phyloP scores from a whole-genome alignment of 768 basidiomycete genomes.

The Leccinum ochraceum region DNA sequence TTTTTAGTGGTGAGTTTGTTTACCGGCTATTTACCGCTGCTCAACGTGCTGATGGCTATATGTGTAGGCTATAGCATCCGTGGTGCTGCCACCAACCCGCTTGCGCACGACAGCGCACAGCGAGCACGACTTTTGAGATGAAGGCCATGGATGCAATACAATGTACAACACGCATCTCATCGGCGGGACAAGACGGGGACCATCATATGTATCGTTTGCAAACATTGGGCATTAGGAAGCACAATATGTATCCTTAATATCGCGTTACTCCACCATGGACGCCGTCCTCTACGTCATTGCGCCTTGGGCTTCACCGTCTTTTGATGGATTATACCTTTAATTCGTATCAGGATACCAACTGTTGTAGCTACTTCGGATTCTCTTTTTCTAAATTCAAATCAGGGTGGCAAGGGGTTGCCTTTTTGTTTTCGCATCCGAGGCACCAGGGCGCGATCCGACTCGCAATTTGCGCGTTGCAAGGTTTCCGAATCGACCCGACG shows the following conservation, averaged over 20 bases:
- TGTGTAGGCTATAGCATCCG: constrained; percentile 6
- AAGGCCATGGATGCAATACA: constrained; percentile 24
- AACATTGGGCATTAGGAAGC: constrained; percentile 10
- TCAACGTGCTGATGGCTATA: not conserved
- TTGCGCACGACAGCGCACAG: not conserved
- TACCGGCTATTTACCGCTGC: not conserved
- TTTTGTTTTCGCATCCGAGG: not conserved
- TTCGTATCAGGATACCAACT: constrained; percentile 20
- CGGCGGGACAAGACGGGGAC: constrained; percentile 16
- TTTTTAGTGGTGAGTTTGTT: constrained; percentile 6
- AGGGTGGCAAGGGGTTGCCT: constrained; percentile 25
- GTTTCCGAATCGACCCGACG: constrained; percentile 2
- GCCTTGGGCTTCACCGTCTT: not conserved
- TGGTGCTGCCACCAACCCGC: not conserved
- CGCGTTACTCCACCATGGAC: constrained; percentile 14
- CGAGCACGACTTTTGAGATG: not conserved
- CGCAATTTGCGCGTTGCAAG: not conserved
- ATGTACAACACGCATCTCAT: constrained; percentile 29
- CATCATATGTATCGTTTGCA: constrained; percentile 5
- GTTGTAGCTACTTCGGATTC: constrained; percentile 7
- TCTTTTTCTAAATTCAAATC: not conserved
- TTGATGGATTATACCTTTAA: constrained; percentile 17
- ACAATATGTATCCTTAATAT: constrained; percentile 26
- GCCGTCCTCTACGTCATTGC: constrained; percentile 1
- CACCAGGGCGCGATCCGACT: not conserved